Evolutionary conservation across 306 rosid species (phyloP), one percentile per base, ranked within the genome.

Genomic region (Sindora glabra): DNA sequence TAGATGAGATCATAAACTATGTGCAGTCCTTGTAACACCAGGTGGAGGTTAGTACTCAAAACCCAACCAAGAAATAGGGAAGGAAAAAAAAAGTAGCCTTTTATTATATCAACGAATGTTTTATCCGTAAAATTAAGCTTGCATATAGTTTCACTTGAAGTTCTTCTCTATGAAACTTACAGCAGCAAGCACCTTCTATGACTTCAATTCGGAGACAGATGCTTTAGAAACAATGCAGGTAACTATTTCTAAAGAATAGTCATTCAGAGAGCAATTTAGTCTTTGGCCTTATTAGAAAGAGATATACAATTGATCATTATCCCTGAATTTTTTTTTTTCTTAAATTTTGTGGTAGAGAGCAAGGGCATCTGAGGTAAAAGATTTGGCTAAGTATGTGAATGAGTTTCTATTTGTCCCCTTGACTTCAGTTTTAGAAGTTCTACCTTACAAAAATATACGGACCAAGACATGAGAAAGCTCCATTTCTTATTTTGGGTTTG

Each of bases 11-110:
- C 72, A 90, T 90, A 65, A 90, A 84, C 51, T 90, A 90, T 76
- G 90, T 90, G n/a, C 97, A 86, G 47, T 90, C 97, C 77, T 77
- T 90, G 65, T 94, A 90, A 75, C 79, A 84, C 70, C 97, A 90
- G 61, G 92, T 90, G 25, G 97, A 86, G 90, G 97, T 83, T 25
- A 79, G 77, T 62, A 6, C 36, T 34, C 12, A 66, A 48, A 56
- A 39, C 4, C n/a, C 3, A 2, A 26, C 37, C 30, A 37, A 13
- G 1, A 44, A 13, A 26, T n/a, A n/a, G n/a, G n/a, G n/a, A n/a
- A n/a, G n/a, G 3, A 22, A 5, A 17, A 10, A 9, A 24, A 46
- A 7, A 7, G 8, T 5, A 25, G 13, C 13, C 54, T 53, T 49
- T 24, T 12, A 49, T 44, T 9, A 32, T 27, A 38, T 41, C 1